Evolutionary conservation across 208 protist genomes (phyloP).

Genomic region (Jaenimonas drosophilae): DNA sequence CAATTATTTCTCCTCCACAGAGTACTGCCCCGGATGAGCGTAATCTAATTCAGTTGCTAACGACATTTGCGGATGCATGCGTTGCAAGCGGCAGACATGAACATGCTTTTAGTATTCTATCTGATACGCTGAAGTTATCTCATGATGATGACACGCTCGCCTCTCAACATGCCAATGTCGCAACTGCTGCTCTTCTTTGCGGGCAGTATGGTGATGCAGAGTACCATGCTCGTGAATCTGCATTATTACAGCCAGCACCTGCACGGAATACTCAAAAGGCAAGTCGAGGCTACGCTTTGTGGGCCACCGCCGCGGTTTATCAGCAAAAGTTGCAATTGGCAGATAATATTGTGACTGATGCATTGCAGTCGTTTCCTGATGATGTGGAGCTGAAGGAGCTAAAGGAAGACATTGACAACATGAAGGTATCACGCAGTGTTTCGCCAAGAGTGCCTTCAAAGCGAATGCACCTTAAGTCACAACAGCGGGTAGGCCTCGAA

Average conservation of each 20-base stretch:
- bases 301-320: constrained; percentile 67
- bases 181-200: constrained; percentile 32
- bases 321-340: constrained; percentile 73
- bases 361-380: constrained; percentile 28
- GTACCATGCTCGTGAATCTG: constrained; percentile 66
- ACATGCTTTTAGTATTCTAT: constrained; percentile 39
- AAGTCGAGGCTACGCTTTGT: constrained; percentile 42
- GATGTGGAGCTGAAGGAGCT: constrained; percentile 17
- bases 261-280: constrained; percentile 9
- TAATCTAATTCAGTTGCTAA: constrained; percentile 66
- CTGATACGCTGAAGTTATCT: constrained; percentile 44
- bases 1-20: constrained; percentile 28
- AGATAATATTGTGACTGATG: constrained; percentile 51
- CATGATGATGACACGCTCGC: constrained; percentile 44
- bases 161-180: constrained; percentile 57
- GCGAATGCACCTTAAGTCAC: constrained; percentile 19
- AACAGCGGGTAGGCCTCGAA: constrained; percentile 38
- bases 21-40: constrained; percentile 55
- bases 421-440: constrained; percentile 5
- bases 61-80: constrained; percentile 68
- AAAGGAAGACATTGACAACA: constrained; percentile 5
- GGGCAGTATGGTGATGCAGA: constrained; percentile 67
- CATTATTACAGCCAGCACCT: constrained; percentile 27
- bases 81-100: constrained; percentile 27
- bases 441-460: background rate